Percentiles rank a stretch among this genome's conserved stretches.
Evolutionary conservation across 768 basidiomycete genomes (phyloP).

Genomic region (Vishniacozyma victoriae): DNA sequence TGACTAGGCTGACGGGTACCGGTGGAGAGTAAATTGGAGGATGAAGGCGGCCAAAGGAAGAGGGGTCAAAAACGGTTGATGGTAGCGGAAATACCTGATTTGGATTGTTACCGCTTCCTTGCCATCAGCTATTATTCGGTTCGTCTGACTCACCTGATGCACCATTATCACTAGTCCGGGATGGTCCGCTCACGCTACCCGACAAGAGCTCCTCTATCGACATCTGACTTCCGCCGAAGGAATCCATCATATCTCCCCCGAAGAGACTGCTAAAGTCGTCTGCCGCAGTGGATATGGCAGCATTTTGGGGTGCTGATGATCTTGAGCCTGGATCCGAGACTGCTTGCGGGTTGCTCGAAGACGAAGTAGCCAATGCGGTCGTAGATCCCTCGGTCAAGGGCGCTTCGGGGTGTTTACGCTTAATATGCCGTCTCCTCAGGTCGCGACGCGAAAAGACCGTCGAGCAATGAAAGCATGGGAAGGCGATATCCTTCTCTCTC

Average conservation of each 20-base stretch:
- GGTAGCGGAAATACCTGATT: neutral
- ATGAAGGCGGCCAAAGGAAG: neutral
- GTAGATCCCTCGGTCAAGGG: neutral
- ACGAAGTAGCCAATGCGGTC: too few species aligned
- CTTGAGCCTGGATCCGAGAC: neutral
- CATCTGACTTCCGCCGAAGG: too few species aligned
- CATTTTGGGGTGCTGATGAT: neutral
- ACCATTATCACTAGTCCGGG: too few species aligned
- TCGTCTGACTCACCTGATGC: too few species aligned
- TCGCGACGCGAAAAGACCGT: constrained; percentile 19
- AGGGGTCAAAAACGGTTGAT: neutral
- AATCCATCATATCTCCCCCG: too few species aligned
- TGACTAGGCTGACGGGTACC: neutral
- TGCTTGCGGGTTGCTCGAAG: neutral
- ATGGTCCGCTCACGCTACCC: too few species aligned
- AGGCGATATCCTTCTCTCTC: neutral
- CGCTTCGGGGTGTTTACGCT: constrained; percentile 19
- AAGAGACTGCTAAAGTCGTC: too few species aligned
- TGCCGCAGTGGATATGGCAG: too few species aligned
- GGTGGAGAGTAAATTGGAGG: neutral
- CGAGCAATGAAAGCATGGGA: constrained; percentile 16
- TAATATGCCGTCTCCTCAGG: constrained; percentile 18
- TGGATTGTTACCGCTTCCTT: neutral
- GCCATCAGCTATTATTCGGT: neutral
- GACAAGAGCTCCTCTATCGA: too few species aligned